A percentile compares a stretch with the other conserved stretches of the same genome.
Evolutionary conservation across 192 early-diverging fungal species (phyloP).

Genomic region (Gamsiella multidivaricata): DNA sequence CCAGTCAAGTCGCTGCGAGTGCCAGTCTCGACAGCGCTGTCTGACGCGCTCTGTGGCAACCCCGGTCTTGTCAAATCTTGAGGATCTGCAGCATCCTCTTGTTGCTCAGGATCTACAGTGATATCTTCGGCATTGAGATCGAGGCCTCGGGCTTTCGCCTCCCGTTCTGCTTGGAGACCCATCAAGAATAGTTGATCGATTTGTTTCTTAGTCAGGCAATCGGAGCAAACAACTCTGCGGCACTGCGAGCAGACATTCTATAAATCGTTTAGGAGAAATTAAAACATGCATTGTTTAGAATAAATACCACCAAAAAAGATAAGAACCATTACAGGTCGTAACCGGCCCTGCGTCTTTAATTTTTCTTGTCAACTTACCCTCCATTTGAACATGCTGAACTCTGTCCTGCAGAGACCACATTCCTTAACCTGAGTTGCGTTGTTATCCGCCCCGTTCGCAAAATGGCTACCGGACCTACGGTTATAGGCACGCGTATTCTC

Average conservation of each 20-base stretch:
- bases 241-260: constrained; percentile 53
- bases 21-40: constrained; percentile 10
- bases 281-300: not conserved
- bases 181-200: constrained; percentile 49
- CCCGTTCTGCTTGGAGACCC: constrained; percentile 38
- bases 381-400: constrained; percentile 57
- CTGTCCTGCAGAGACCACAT: constrained; percentile 53
- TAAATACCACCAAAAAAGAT: constrained; percentile 1
- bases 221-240: constrained; percentile 50
- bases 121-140: not conserved
- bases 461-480: constrained; percentile 18
- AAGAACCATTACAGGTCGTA: not conserved
- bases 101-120: not conserved
- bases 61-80: constrained; percentile 9
- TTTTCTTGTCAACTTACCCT: constrained; percentile 33
- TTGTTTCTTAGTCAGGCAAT: constrained; percentile 59
- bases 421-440: constrained; percentile 28
- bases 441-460: constrained; percentile 14
- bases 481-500: constrained; percentile 18
- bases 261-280: not conserved
- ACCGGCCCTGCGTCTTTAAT: too few species aligned
- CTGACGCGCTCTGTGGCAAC: constrained; percentile 14
- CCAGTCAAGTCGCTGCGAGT: not conserved
- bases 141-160: constrained; percentile 6
- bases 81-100: not conserved